These are phyloP conservation scores for Colletotrichum salicis DNA, from an alignment of 2,329 filamentous ascomycete genomes.

Conservation along the genomic window DNA sequence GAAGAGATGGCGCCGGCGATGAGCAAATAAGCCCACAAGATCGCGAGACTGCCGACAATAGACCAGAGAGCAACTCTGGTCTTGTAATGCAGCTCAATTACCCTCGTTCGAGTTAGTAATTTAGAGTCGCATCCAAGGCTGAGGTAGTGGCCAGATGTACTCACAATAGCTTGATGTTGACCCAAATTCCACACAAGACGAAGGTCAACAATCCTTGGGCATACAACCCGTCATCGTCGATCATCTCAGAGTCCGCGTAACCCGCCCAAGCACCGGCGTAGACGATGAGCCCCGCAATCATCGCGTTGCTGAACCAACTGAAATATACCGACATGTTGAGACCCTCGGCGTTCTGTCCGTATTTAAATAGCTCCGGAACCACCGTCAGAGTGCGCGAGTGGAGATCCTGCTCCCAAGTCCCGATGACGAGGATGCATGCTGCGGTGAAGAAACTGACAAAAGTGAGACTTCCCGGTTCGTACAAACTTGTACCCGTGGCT, in stretches of 20 bases:
- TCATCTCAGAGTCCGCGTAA: constrained; percentile 5
- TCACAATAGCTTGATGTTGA: constrained; percentile 17
- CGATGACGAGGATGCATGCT: constrained; percentile 85
- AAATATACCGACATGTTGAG: constrained; percentile 80
- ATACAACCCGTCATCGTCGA: constrained; percentile 9
- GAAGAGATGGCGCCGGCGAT: background rate
- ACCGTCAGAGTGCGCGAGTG: constrained; percentile 84
- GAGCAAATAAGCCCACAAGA: background rate
- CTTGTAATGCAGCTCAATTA: constrained; percentile 6
- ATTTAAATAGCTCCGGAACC: constrained; percentile 88
- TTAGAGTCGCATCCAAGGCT: too few relatives aligned
- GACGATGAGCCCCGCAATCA: constrained; percentile 36
- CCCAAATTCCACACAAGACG: background rate
- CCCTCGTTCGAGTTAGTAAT: background rate
- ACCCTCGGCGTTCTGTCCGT: constrained; percentile 77
- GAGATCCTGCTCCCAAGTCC: constrained; percentile 94
- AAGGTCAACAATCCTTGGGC: constrained; percentile 13
- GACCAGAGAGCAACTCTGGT: background rate
- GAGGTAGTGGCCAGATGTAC: background rate
- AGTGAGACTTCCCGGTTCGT: constrained; percentile 85
- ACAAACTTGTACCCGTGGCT: constrained; percentile 92
- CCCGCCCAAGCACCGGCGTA: constrained; percentile 8
- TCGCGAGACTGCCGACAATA: background rate
- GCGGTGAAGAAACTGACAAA: constrained; percentile 98
- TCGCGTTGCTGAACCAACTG: constrained; percentile 50